Evolutionary conservation across 2,329 filamentous ascomycete species (phyloP).

Genomic region (Nemania sp.): DNA sequence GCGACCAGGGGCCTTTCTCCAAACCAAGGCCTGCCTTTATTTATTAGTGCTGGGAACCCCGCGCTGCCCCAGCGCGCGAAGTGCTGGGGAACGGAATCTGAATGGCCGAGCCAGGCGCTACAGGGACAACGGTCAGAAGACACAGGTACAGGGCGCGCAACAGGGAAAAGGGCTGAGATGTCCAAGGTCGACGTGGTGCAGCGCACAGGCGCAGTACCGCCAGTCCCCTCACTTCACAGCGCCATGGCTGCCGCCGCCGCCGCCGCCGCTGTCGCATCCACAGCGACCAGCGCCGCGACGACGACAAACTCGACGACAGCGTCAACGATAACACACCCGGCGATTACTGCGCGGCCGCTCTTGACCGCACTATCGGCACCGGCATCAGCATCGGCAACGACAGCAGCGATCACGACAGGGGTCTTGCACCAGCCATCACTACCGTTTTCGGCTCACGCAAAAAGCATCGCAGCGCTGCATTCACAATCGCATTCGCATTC

Average conservation of each 20-base stretch:
- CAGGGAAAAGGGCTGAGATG: slow-evolving; percentile 36
- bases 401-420: slow-evolving; percentile 6
- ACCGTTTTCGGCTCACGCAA: background rate
- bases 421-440: slow-evolving; percentile 1
- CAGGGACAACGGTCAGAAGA: slow-evolving; percentile 37
- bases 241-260: slow-evolving; percentile 36
- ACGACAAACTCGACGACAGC: slow-evolving; percentile 8
- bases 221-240: slow-evolving; percentile 37
- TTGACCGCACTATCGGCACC: too few species aligned
- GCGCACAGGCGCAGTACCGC: slow-evolving; percentile 37
- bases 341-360: too few species aligned
- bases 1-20: slow-evolving; percentile 10
- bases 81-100: slow-evolving; percentile 39
- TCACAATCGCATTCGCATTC: slow-evolving; percentile 3
- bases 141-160: slow-evolving; percentile 32
- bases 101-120: slow-evolving; percentile 40
- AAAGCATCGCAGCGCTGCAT: background rate
- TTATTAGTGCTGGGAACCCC: slow-evolving; percentile 39
- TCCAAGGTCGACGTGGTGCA: slow-evolving; percentile 42
- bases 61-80: slow-evolving; percentile 31
- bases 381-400: slow-evolving; percentile 13
- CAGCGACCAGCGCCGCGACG: slow-evolving; percentile 18
- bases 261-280: slow-evolving; percentile 21
- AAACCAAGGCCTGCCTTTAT: slow-evolving; percentile 25
- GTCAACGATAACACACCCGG: slow-evolving; percentile 11